A percentile compares a stretch with the other conserved stretches of the same genome.
phyloP scores from a whole-genome alignment of 306 rosid species.

The Lathyrus aphaca region DNA sequence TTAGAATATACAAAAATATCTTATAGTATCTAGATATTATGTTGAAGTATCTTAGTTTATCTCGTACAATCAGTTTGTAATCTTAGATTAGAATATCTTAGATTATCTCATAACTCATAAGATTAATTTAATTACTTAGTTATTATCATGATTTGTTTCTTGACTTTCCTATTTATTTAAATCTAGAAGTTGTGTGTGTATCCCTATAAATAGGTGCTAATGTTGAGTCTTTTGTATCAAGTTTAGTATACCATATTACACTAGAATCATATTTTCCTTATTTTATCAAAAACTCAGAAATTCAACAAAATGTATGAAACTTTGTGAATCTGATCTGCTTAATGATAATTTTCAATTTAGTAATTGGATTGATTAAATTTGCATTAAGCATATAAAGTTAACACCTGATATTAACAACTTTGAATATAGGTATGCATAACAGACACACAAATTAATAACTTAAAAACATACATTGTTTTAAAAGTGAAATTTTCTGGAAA shows the following conservation, averaged over 20 bases:
- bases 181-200: not conserved
- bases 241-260: not conserved
- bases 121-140: not conserved
- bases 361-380: conserved; percentile 6
- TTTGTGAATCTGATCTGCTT: not conserved
- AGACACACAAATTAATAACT: conserved; percentile 33
- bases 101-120: not conserved
- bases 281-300: not conserved
- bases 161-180: not conserved
- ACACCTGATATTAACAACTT: conserved; percentile 9
- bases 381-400: not conserved
- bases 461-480: conserved; percentile 72
- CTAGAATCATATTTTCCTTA: not conserved
- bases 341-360: conserved; percentile 6
- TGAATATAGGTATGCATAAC: not conserved
- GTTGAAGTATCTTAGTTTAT: not conserved
- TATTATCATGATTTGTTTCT: not conserved
- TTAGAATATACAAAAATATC: not conserved
- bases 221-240: not conserved
- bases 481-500: conserved; percentile 95
- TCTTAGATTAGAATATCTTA: conserved; percentile 1
- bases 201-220: not conserved
- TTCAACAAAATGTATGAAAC: not conserved
- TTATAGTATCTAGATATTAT: too few species aligned
- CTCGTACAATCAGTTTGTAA: not conserved